Conservation (phyloP, 176 grass and related monocot genomes). For the Oryza longistaminata region DNA sequence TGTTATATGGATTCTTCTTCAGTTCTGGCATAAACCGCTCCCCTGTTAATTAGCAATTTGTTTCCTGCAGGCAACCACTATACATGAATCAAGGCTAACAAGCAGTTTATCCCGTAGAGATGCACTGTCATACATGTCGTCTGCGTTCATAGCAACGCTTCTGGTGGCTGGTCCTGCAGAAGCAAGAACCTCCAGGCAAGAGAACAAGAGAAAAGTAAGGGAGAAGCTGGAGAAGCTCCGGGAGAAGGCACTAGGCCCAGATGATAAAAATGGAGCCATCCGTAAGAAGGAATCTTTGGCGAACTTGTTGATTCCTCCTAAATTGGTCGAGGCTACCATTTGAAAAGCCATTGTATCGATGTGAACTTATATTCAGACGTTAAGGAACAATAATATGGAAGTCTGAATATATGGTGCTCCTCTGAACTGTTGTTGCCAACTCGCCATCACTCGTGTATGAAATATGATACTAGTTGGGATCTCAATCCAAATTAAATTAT, state of each 20-base stretch:
- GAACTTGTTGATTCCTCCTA: conserved; percentile 39
- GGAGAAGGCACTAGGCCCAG: conserved; percentile 52
- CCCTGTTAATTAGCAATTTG: background rate
- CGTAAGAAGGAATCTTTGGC: conserved; percentile 33
- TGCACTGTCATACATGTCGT: conserved; percentile 52
- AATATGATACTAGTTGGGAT: background rate
- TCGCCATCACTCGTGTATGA: background rate
- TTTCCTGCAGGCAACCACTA: conserved; percentile 17
- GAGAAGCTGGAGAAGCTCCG: conserved; percentile 73
- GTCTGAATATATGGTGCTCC: background rate
- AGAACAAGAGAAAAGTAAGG: conserved; percentile 65
- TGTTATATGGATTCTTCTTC: background rate
- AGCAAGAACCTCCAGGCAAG: conserved; percentile 55
- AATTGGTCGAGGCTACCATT: conserved; percentile 35
- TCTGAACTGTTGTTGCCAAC: background rate
- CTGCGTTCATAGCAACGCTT: conserved; percentile 40
- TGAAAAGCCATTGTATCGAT: background rate
- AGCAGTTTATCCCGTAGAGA: conserved; percentile 53
- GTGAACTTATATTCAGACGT: background rate
- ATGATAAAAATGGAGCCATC: background rate
- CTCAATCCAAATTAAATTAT: background rate
- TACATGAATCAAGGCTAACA: conserved; percentile 26
- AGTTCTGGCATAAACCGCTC: background rate
- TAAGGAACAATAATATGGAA: background rate
- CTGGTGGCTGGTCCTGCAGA: conserved; percentile 28